These are phyloP conservation scores for Aspergillus fumigatiaffinis DNA, from an alignment of 2,329 filamentous ascomycete species.

Conservation along the genomic window DNA sequence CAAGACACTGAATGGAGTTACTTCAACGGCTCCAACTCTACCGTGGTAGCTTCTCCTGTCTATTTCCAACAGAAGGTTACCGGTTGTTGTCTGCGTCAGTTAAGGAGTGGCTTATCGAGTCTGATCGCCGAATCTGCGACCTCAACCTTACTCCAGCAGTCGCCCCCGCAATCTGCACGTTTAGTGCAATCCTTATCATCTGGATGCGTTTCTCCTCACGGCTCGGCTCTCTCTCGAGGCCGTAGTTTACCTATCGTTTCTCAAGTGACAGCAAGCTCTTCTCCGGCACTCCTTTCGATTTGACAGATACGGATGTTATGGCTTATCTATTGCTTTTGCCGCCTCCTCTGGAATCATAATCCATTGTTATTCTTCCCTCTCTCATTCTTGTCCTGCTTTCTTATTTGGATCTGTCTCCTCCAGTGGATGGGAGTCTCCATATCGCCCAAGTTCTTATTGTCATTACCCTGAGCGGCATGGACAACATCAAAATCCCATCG, in stretches of 20 bases:
- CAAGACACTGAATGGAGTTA: background rate
- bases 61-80: slow-evolving; percentile 9
- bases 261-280: slow-evolving; percentile 3
- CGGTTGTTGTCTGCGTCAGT: slow-evolving; percentile 3
- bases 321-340: slow-evolving; percentile 11
- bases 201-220: slow-evolving; percentile 21
- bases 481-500: slow-evolving; percentile 58
- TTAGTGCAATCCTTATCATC: slow-evolving; percentile 19
- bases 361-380: background rate
- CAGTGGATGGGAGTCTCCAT: background rate
- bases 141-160: slow-evolving; percentile 19
- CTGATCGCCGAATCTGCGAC: slow-evolving; percentile 20
- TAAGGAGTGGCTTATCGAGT: background rate
- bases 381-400: background rate
- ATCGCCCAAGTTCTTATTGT: slow-evolving; percentile 9
- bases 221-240: slow-evolving; percentile 8
- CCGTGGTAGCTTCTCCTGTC: background rate
- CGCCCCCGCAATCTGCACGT: slow-evolving; percentile 21
- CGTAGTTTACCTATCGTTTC: slow-evolving; percentile 19
- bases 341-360: background rate
- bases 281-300: slow-evolving; percentile 4
- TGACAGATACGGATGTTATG: slow-evolving; percentile 6
- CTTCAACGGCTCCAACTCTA: background rate
- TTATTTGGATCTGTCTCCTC: background rate
- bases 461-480: slow-evolving; percentile 41